A percentile compares a stretch with the other conserved stretches of the same genome.
Evolutionary conservation across 768 basidiomycete genomes (phyloP).

Genomic region (Mycena galopus): DNA sequence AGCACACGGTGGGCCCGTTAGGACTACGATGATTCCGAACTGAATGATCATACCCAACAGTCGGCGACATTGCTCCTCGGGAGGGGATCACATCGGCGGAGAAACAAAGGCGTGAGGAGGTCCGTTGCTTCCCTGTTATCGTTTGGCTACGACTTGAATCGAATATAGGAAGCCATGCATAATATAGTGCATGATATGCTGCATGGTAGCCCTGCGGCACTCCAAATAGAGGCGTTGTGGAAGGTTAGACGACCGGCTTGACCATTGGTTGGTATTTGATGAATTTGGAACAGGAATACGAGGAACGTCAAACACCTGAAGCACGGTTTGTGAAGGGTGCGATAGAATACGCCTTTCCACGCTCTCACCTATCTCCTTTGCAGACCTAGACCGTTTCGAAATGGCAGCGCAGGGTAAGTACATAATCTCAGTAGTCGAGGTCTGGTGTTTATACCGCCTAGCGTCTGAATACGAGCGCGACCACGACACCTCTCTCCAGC

Average conservation of each 20-base stretch:
- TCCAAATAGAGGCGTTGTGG: slow-evolving; percentile 80
- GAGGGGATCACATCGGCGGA: slow-evolving; percentile 88
- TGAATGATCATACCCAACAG: slow-evolving; percentile 51
- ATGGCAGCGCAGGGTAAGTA: slow-evolving; percentile 84
- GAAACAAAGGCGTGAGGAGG: slow-evolving; percentile 83
- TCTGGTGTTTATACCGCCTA: slow-evolving; percentile 40
- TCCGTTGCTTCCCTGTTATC: slow-evolving; percentile 38
- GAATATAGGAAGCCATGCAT: slow-evolving; percentile 83
- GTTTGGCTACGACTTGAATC: slow-evolving; percentile 6
- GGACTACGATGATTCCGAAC: neutral
- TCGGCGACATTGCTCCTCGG: slow-evolving; percentile 93
- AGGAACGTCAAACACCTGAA: slow-evolving; percentile 77
- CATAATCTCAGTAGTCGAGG: neutral
- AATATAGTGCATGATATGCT: slow-evolving; percentile 92
- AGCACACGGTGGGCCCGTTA: slow-evolving; percentile 74
- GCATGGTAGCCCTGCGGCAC: slow-evolving; percentile 77
- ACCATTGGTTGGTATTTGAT: neutral
- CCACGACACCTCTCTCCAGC: slow-evolving; percentile 66
- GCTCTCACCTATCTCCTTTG: neutral
- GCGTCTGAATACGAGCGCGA: slow-evolving; percentile 81
- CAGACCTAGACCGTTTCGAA: slow-evolving; percentile 90
- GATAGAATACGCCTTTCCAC: neutral
- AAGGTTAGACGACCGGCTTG: slow-evolving; percentile 49
- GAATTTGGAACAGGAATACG: slow-evolving; percentile 76
- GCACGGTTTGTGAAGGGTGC: slow-evolving; percentile 91